phyloP scores from a whole-genome alignment of 2,329 filamentous ascomycete genomes.

The Drechslerella coelobrocha region DNA sequence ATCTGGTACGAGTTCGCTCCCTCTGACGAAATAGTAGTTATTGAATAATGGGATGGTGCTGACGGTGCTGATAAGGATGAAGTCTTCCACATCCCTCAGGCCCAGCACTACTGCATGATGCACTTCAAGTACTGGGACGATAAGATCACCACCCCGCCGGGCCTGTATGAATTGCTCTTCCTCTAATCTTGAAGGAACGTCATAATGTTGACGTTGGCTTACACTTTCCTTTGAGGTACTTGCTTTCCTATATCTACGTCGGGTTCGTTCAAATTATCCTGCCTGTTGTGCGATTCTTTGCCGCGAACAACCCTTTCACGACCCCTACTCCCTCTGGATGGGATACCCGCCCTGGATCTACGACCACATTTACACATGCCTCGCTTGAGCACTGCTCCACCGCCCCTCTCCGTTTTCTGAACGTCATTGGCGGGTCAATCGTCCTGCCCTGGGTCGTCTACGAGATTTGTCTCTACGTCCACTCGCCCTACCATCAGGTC shows the following conservation, averaged over 20 bases:
- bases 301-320: constrained; percentile 19
- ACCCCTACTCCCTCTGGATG: constrained; percentile 20
- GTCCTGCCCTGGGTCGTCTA: constrained; percentile 52
- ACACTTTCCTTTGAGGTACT: constrained; percentile 56
- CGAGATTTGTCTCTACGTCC: constrained; percentile 51
- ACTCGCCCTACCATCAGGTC: constrained; percentile 50
- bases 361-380: constrained; percentile 28
- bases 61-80: constrained; percentile 69
- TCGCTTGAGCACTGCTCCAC: constrained; percentile 51
- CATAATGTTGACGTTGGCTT: not conserved
- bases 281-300: constrained; percentile 36
- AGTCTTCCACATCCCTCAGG: constrained; percentile 88
- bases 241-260: constrained; percentile 58
- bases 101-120: constrained; percentile 81
- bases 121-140: constrained; percentile 84
- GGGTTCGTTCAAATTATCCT: constrained; percentile 54
- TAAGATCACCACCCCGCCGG: constrained; percentile 95
- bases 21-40: constrained; percentile 50
- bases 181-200: constrained; percentile 48
- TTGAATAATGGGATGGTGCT: constrained; percentile 13
- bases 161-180: constrained; percentile 66
- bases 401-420: constrained; percentile 53
- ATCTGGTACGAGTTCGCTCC: constrained; percentile 59
- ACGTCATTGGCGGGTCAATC: constrained; percentile 53
- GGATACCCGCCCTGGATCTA: constrained; percentile 34